Conservation (phyloP, 2,329 filamentous ascomycete species). For the Trichophyton mentagrophytes region DNA sequence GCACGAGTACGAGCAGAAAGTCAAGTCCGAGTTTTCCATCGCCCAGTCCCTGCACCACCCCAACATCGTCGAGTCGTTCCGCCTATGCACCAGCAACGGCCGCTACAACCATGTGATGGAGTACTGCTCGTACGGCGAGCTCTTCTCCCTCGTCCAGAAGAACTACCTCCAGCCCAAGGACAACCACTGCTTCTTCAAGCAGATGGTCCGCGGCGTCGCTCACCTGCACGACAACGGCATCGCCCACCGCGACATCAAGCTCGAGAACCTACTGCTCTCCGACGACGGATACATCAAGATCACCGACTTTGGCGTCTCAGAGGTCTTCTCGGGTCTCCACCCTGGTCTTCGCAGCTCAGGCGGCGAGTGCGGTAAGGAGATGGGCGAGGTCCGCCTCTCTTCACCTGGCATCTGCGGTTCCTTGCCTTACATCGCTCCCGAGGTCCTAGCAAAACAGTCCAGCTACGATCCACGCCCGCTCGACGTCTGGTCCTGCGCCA, state of each 20-base stretch:
- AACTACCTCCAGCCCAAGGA: slow-evolving; percentile 56
- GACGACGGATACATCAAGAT: slow-evolving; percentile 76
- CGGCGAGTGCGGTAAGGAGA: slow-evolving; percentile 60
- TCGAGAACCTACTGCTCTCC: slow-evolving; percentile 72
- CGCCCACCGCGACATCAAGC: slow-evolving; percentile 81
- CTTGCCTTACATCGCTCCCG: slow-evolving; percentile 74
- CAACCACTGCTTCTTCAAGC: slow-evolving; percentile 77
- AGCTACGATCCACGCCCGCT: slow-evolving; percentile 62
- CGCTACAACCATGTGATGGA: slow-evolving; percentile 92
- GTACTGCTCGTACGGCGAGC: slow-evolving; percentile 69
- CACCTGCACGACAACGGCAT: slow-evolving; percentile 76
- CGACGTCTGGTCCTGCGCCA: slow-evolving; percentile 76
- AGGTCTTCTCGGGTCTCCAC: slow-evolving; percentile 72
- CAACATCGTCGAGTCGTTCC: slow-evolving; percentile 71
- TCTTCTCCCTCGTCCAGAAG: slow-evolving; percentile 62
- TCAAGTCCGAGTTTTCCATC: slow-evolving; percentile 83
- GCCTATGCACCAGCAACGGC: slow-evolving; percentile 59
- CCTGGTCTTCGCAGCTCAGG: slow-evolving; percentile 61
- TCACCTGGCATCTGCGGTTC: slow-evolving; percentile 73
- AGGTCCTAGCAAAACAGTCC: slow-evolving; percentile 58
- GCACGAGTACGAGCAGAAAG: slow-evolving; percentile 71
- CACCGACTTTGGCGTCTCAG: slow-evolving; percentile 80
- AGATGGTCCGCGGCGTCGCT: slow-evolving; percentile 66
- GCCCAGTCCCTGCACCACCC: slow-evolving; percentile 75
- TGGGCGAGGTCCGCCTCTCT: slow-evolving; percentile 59